Conservation (phyloP, 371 early-diverging fungal genomes). For the Dichotomocladium elegans region DNA sequence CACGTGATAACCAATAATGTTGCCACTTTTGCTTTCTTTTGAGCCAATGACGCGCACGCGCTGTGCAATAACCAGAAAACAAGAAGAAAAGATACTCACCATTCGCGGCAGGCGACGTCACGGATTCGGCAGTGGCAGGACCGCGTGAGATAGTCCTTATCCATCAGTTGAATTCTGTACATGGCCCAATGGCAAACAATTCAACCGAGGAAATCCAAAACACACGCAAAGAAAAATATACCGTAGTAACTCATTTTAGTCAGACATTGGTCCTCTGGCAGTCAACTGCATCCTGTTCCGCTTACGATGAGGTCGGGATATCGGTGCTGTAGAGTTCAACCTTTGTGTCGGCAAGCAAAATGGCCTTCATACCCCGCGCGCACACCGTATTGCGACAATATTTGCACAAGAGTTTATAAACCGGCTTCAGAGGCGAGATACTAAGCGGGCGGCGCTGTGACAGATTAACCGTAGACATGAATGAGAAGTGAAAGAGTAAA, state of each 20-base stretch:
- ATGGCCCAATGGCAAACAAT: not conserved
- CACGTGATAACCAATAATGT: slow-evolving; percentile 94
- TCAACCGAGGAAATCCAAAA: no score
- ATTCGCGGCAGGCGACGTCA: slow-evolving; percentile 91
- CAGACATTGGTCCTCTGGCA: not conserved
- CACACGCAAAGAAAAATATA: no score
- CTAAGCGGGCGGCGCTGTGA: not conserved
- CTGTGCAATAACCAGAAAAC: not conserved
- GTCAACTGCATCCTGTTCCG: not conserved
- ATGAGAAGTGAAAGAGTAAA: not conserved
- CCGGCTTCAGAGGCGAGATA: slow-evolving; percentile 31
- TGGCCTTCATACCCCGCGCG: slow-evolving; percentile 84
- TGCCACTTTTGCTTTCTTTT: slow-evolving; percentile 68
- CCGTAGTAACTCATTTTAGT: not conserved
- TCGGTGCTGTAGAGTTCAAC: slow-evolving; percentile 88
- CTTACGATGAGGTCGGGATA: slow-evolving; percentile 77
- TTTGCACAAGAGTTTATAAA: slow-evolving; percentile 33
- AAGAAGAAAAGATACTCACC: slow-evolving; percentile 49
- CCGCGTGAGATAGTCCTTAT: slow-evolving; percentile 87
- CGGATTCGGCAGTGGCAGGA: slow-evolving; percentile 92
- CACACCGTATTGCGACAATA: slow-evolving; percentile 55
- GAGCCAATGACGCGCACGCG: not conserved
- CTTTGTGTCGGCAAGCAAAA: slow-evolving; percentile 85
- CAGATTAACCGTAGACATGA: slow-evolving; percentile 1
- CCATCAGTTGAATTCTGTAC: slow-evolving; percentile 79